phyloP scores from a whole-genome alignment of 331 rosid genomes.

The Prunus yedoensis region DNA sequence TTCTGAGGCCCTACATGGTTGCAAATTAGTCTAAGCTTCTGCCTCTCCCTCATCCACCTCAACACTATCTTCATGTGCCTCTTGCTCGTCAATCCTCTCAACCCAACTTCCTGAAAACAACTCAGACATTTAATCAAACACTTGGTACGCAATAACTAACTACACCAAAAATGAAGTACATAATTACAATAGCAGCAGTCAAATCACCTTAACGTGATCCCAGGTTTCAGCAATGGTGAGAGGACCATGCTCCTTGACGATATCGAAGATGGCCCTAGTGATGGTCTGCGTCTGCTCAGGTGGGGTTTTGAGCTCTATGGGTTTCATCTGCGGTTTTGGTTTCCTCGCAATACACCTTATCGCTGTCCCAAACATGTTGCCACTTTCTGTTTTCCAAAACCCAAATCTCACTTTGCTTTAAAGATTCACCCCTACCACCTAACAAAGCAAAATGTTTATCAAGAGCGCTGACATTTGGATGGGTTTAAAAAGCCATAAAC shows the following conservation, averaged over 20 bases:
- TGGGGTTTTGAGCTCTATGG: slow-evolving; percentile 54
- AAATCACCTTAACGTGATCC: slow-evolving; percentile 60
- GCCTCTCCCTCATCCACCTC: slow-evolving; percentile 96
- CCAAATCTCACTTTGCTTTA: not conserved
- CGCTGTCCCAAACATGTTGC: slow-evolving; percentile 45
- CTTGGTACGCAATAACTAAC: not conserved
- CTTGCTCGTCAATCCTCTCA: slow-evolving; percentile 75
- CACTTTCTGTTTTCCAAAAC: slow-evolving; percentile 12
- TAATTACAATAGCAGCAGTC: too few relatives aligned
- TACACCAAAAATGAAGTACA: not conserved
- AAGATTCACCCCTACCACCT: not conserved
- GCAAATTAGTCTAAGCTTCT: slow-evolving; percentile 77
- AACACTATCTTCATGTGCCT: slow-evolving; percentile 78
- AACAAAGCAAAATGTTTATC: too few relatives aligned
- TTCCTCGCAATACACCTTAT: slow-evolving; percentile 48
- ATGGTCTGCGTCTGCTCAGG: slow-evolving; percentile 70
- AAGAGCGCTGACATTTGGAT: too few relatives aligned
- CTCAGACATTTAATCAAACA: not conserved
- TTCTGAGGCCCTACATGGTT: slow-evolving; percentile 78
- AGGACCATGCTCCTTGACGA: slow-evolving; percentile 86
- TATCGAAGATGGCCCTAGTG: slow-evolving; percentile 58
- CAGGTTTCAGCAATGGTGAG: slow-evolving; percentile 70
- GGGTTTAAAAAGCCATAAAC: too few relatives aligned
- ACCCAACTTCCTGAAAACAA: slow-evolving; percentile 61
- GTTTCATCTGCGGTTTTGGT: slow-evolving; percentile 62